Base-by-base conservation (phyloP, 306 rosid species). In the Amphicarpaea edgeworthii region DNA sequence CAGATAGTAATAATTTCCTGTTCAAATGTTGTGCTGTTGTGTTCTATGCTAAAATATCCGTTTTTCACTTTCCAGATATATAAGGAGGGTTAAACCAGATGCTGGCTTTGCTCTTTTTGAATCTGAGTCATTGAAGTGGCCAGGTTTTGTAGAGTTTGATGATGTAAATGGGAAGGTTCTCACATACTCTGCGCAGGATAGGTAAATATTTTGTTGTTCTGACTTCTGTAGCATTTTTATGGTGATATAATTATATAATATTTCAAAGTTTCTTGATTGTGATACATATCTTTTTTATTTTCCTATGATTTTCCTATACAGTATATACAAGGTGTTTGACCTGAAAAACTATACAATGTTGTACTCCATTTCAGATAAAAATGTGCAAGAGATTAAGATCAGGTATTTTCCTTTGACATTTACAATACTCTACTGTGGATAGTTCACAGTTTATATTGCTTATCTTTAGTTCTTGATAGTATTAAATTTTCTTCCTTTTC, bases 161-260 rank as follows among this genome's bases (percentile, higher is more conserved):
- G 98, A 93, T 88, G 98, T 93, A 51, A 93, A 93, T 87, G 98
- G 98, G 85, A 93, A 93, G 81, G 96, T 93, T 60, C 93, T 93
- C 70, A 93, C 98, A 0, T 91, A 91, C 79, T 93, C 98, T 70
- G 98, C 98, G 16, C 97, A 91, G 68, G 98, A 93, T 85, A 93
- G 91, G 81, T 87, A 77, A 75, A 68, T 80, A 14, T 77, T 55
- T 37, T 53, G 3, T 59, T 77, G 51, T 46, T 34, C 30, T 68
- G 26, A 19, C 5, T 24, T 68, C n/a, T n/a, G n/a, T n/a, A n/a
- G 21, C 20, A 7, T 40, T 75, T 38, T 12, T 65, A 7, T 68
- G 20, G 23, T n/a, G 41, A 75, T 73, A 68, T 73, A 61, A 30
- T 66, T 21, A 49, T 77, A 26, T 75, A 23, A 38, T 54, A 51